Evolutionary conservation across 192 early-diverging fungal genomes (phyloP).

Genomic region (Rhizophagus clarus): DNA sequence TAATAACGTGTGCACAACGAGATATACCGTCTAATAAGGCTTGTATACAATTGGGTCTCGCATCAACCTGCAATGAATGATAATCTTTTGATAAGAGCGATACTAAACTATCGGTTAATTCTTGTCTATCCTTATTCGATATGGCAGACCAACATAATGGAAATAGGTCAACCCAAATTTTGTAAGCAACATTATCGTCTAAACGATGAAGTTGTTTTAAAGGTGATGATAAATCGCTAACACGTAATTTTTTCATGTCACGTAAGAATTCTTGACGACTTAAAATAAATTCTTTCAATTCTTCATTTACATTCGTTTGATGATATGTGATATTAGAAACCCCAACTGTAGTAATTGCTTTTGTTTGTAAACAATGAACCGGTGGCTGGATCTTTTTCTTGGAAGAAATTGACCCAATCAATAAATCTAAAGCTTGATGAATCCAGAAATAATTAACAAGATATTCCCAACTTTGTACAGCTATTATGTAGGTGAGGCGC

Average conservation of each 20-base stretch:
- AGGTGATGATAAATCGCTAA: slow-evolving; percentile 53
- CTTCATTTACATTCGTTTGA: slow-evolving; percentile 30
- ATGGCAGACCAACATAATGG: slow-evolving; percentile 82
- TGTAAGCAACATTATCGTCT: slow-evolving; percentile 66
- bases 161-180: slow-evolving; percentile 85
- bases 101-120: slow-evolving; percentile 81
- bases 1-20: slow-evolving; percentile 67
- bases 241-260: slow-evolving; percentile 52
- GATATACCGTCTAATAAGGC: slow-evolving; percentile 87
- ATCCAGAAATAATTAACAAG: slow-evolving; percentile 88
- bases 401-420: slow-evolving; percentile 69
- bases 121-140: slow-evolving; percentile 75
- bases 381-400: slow-evolving; percentile 40
- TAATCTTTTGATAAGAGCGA: slow-evolving; percentile 89
- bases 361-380: slow-evolving; percentile 49
- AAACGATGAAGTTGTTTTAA: slow-evolving; percentile 70
- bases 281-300: slow-evolving; percentile 46
- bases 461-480: slow-evolving; percentile 95
- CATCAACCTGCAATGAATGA: slow-evolving; percentile 75
- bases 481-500: slow-evolving; percentile 86
- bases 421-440: slow-evolving; percentile 85
- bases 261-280: slow-evolving; percentile 67
- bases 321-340: slow-evolving; percentile 30
- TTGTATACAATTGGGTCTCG: slow-evolving; percentile 94
- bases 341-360: slow-evolving; percentile 42